Evolutionary conservation across 176 grass and related monocot species (phyloP).

Genomic region (Triticum dicoccoides): DNA sequence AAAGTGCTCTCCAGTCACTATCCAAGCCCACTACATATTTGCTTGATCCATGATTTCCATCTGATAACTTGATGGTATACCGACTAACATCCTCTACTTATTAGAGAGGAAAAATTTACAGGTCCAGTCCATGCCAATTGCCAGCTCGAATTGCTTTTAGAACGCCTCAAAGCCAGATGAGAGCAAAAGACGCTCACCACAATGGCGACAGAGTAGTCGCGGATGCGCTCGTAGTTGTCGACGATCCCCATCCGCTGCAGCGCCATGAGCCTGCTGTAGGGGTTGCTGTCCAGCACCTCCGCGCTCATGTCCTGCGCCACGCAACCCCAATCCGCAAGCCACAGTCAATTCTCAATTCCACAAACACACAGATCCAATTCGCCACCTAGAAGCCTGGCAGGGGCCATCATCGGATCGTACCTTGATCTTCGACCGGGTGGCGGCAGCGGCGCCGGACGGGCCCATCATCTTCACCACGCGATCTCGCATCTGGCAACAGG

Average conservation of each 20-base stretch:
- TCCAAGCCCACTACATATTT: neutral
- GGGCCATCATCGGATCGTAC: conserved; percentile 31
- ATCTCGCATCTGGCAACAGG: conserved; percentile 54
- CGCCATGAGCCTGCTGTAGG: conserved; percentile 94
- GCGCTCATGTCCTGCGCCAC: conserved; percentile 84
- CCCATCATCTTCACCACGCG: conserved; percentile 39
- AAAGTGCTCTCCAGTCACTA: neutral
- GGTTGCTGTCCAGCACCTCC: conserved; percentile 88
- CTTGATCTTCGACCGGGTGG: conserved; percentile 66
- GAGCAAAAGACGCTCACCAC: conserved; percentile 49
- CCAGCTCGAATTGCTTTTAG: neutral
- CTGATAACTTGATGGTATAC: neutral
- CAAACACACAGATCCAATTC: neutral
- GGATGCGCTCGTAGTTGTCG: conserved; percentile 80
- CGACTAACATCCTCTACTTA: neutral
- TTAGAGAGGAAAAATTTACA: neutral
- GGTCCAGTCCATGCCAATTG: neutral
- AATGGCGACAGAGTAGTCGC: conserved; percentile 78
- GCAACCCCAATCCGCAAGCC: neutral
- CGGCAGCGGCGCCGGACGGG: neutral
- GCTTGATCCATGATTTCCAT: neutral
- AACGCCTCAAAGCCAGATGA: neutral
- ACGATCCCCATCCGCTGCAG: conserved; percentile 96
- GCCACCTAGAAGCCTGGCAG: neutral
- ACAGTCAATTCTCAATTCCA: neutral